Percentiles rank a stretch among this genome's conserved stretches.
These are phyloP conservation scores for Papiliotrema flavescens DNA, from an alignment of 1,284 basidiomycete genomes.

Conservation along the genomic window DNA sequence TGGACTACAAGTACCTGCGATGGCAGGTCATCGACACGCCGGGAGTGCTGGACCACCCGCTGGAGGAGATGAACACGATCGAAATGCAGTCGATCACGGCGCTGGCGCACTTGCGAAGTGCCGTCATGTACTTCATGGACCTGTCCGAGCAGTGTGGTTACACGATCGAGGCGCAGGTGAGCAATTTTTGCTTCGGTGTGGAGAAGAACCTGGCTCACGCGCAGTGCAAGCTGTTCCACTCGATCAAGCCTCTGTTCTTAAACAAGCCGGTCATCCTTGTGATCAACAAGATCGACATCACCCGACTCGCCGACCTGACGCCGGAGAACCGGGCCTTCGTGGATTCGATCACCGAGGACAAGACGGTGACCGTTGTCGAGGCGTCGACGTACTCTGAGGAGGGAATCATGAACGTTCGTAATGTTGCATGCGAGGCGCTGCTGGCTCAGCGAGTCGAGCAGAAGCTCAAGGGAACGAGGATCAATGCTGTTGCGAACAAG, in stretches of 20 bases:
- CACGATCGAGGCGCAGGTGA: conserved; percentile 83
- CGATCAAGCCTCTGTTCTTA: conserved; percentile 90
- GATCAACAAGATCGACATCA: conserved; percentile 93
- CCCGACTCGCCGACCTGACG: conserved; percentile 72
- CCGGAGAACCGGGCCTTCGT: conserved; percentile 71
- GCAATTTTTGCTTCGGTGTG: conserved; percentile 30
- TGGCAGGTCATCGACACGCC: conserved; percentile 98
- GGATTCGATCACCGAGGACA: conserved; percentile 74
- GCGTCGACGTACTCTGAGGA: conserved; percentile 92
- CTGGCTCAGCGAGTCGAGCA: conserved; percentile 87
- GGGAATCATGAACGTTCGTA: conserved; percentile 91
- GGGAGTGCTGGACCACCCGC: conserved; percentile 78
- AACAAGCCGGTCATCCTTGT: conserved; percentile 89
- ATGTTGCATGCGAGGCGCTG: conserved; percentile 84
- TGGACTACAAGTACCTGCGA: conserved; percentile 94
- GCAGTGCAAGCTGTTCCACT: conserved; percentile 94
- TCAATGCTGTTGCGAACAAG: conserved; percentile 84
- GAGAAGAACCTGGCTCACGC: conserved; percentile 3
- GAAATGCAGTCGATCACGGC: conserved; percentile 99
- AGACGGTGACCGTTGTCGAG: conserved; percentile 69
- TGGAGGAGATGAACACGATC: conserved; percentile 99
- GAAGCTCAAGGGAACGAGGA: conserved; percentile 89
- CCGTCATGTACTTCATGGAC: conserved; percentile 95
- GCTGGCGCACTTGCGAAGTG: conserved; percentile 85
- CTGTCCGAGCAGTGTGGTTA: conserved; percentile 94